Conservation (phyloP, 2,329 filamentous ascomycete species). For the Plenodomus biglobosus region DNA sequence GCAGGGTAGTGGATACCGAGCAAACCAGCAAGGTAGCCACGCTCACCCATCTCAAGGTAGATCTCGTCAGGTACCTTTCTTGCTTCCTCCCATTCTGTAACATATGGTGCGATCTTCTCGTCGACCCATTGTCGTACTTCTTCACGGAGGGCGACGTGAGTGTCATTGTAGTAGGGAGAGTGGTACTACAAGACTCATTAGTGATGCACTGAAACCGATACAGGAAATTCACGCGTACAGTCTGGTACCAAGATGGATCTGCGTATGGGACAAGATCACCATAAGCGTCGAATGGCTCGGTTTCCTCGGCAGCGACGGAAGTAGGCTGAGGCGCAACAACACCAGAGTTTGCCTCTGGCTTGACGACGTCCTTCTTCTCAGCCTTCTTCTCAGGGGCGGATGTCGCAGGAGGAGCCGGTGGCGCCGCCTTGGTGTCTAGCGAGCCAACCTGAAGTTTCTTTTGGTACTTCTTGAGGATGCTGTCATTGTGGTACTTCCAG, state of each 20-base stretch:
- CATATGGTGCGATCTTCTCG: constrained; percentile 82
- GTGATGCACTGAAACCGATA: neutral
- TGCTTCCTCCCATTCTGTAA: constrained; percentile 95
- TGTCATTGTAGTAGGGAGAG: constrained; percentile 94
- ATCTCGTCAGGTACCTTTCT: constrained; percentile 85
- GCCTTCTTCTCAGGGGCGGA: constrained; percentile 51
- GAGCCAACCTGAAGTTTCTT: constrained; percentile 65
- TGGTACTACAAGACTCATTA: constrained; percentile 66
- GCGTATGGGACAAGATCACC: constrained; percentile 87
- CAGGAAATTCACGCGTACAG: constrained; percentile 58
- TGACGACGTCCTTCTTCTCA: constrained; percentile 52
- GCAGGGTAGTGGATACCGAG: constrained; percentile 69
- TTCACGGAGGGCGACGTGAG: constrained; percentile 84
- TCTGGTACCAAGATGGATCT: constrained; percentile 94
- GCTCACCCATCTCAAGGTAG: constrained; percentile 91
- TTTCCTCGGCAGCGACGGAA: constrained; percentile 53
- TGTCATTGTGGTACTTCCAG: constrained; percentile 66
- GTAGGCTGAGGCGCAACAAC: constrained; percentile 46
- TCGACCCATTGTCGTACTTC: constrained; percentile 95
- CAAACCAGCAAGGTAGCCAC: constrained; percentile 64
- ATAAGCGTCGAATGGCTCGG: constrained; percentile 78
- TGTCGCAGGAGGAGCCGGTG: constrained; percentile 54
- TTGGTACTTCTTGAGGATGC: constrained; percentile 64
- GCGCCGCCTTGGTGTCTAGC: constrained; percentile 74
- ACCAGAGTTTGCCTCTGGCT: constrained; percentile 63